Evolutionary conservation across 345 rosid species (phyloP).

Genomic region (Acer negundo): DNA sequence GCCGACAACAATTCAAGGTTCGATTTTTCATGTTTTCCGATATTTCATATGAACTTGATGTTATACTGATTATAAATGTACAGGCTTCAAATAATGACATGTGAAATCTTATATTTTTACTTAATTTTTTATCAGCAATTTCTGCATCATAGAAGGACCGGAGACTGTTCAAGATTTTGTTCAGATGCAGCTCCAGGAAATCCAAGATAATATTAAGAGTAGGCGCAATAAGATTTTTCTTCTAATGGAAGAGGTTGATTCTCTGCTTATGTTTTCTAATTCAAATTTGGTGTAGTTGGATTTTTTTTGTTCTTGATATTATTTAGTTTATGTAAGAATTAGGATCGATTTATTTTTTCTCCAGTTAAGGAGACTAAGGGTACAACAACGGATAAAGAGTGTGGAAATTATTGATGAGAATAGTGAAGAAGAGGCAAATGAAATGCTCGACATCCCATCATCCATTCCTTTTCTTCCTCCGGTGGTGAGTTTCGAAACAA

Average conservation of each 20-base stretch:
- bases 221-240: slow-evolving; percentile 92
- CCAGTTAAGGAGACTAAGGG: slow-evolving; percentile 80
- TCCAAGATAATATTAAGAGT: slow-evolving; percentile 80
- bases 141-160: slow-evolving; percentile 95
- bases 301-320: neutral
- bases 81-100: neutral
- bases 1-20: slow-evolving; percentile 57
- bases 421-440: slow-evolving; percentile 56
- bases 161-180: slow-evolving; percentile 85
- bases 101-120: neutral
- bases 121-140: slow-evolving; percentile 49
- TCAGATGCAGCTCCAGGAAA: slow-evolving; percentile 87
- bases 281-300: neutral
- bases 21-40: neutral
- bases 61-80: neutral
- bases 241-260: slow-evolving; percentile 91
- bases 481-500: slow-evolving; percentile 50
- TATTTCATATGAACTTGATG: too few species aligned
- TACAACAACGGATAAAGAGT: slow-evolving; percentile 77
- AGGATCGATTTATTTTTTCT: neutral
- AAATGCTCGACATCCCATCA: slow-evolving; percentile 94
- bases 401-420: slow-evolving; percentile 34
- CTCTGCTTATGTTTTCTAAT: neutral
- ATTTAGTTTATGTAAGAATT: neutral
- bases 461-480: slow-evolving; percentile 83